Conservation (phyloP, 441 rosid genomes). For the Viola pubescens region DNA sequence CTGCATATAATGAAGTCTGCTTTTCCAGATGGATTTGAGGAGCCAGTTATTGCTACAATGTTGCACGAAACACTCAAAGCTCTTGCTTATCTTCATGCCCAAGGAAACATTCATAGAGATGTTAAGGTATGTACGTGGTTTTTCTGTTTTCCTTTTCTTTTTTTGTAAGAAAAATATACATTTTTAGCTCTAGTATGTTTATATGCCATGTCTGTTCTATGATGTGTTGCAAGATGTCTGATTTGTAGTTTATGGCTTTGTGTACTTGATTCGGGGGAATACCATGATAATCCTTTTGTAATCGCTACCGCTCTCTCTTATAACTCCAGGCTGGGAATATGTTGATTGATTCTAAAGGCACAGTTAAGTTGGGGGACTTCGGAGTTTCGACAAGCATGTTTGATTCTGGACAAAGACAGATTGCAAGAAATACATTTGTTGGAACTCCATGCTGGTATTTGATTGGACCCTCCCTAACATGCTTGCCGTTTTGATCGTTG, state of each 20-base stretch:
- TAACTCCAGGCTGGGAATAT: slow-evolving; percentile 78
- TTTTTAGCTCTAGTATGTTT: slow-evolving; percentile 19
- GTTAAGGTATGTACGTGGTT: slow-evolving; percentile 57
- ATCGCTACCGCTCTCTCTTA: too few species aligned
- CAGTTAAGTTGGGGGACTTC: slow-evolving; percentile 88
- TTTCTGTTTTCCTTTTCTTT: not conserved
- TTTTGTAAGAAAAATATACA: slow-evolving; percentile 4
- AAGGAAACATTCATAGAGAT: slow-evolving; percentile 96
- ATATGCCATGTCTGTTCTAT: too few species aligned
- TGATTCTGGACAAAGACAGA: slow-evolving; percentile 93
- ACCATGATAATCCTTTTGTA: too few species aligned
- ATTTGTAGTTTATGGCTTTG: too few species aligned
- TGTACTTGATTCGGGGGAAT: too few species aligned
- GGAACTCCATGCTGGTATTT: slow-evolving; percentile 99
- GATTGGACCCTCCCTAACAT: slow-evolving; percentile 5
- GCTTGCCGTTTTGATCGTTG: too few species aligned
- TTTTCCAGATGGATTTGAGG: slow-evolving; percentile 89
- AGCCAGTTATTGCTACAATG: slow-evolving; percentile 79
- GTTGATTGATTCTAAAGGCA: slow-evolving; percentile 65
- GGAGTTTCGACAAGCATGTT: slow-evolving; percentile 98
- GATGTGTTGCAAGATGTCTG: too few species aligned
- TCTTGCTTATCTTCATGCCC: slow-evolving; percentile 90
- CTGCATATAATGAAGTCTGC: slow-evolving; percentile 89
- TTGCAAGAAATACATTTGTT: slow-evolving; percentile 90
- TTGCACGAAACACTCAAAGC: slow-evolving; percentile 92